A percentile compares a stretch with the other conserved stretches of the same genome.
Evolutionary conservation across 306 rosid genomes (phyloP).

Genomic region (Corylus americana): DNA sequence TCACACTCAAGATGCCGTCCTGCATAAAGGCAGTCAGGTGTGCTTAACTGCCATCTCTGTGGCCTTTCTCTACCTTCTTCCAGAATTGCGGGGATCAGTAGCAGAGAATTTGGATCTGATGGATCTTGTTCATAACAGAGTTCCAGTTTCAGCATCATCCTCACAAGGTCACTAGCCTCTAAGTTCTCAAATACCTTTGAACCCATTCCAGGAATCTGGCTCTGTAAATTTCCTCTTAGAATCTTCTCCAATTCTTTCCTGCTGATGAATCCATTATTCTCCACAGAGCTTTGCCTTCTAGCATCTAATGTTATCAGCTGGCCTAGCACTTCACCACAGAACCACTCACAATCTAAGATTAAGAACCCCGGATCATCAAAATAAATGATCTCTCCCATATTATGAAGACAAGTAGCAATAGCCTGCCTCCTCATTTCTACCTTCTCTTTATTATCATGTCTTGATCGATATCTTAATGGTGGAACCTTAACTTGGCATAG

Average conservation of each 20-base stretch:
- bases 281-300: slow-evolving; percentile 55
- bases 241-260: slow-evolving; percentile 78
- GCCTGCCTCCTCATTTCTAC: slow-evolving; percentile 71
- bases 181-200: slow-evolving; percentile 85
- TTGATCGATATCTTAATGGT: slow-evolving; percentile 65
- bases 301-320: slow-evolving; percentile 69
- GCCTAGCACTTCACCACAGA: slow-evolving; percentile 82
- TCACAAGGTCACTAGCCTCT: slow-evolving; percentile 78
- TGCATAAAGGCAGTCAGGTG: slow-evolving; percentile 56
- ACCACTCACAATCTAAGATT: slow-evolving; percentile 91
- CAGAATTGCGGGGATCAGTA: slow-evolving; percentile 78
- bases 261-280: slow-evolving; percentile 69
- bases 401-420: slow-evolving; percentile 81
- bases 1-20: slow-evolving; percentile 95
- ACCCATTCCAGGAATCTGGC: slow-evolving; percentile 81
- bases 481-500: slow-evolving; percentile 82
- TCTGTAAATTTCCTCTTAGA: slow-evolving; percentile 70
- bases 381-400: slow-evolving; percentile 84
- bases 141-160: slow-evolving; percentile 97
- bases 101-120: slow-evolving; percentile 61
- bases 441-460: slow-evolving; percentile 65
- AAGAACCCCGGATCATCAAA: slow-evolving; percentile 80
- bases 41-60: slow-evolving; percentile 74
- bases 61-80: slow-evolving; percentile 92
- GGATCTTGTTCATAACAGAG: slow-evolving; percentile 83